Evolutionary conservation across 2,329 filamentous ascomycete species (phyloP), one percentile per base, ranked within the genome.

Genomic region (Thelonectria rubi): DNA sequence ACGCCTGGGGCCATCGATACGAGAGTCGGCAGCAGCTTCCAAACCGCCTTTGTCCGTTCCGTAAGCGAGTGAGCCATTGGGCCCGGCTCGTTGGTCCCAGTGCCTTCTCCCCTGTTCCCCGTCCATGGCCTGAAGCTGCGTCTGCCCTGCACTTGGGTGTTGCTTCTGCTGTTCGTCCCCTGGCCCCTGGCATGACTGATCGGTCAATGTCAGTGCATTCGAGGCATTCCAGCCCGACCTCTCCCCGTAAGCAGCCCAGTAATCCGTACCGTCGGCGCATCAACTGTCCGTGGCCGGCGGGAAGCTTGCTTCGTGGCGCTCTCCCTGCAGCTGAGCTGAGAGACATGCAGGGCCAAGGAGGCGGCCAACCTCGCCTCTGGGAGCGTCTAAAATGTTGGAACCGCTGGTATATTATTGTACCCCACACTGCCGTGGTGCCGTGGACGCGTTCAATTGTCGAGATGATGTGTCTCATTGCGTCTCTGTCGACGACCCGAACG

Each of bases 31-130:
- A 64, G 40, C n/a, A 69, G 66, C 37, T 34, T 34, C 32, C 20
- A 47, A 65, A 71, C 60, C 56, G 56, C 60, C 65, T 62, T 52
- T 47, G 64, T 63, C 46, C 24, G 34, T 54, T 47, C 49, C 45
- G 52, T 48, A 59, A 65, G 61, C 60, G 63, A 62, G 60, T 55
- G 60, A 62, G 62, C 60, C 62, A 68, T 71, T 43, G 49, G 64
- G 43, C 55, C 64, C 64, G 53, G 62, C 46, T 57, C 43, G 68
- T 65, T 71, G 67, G 69, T 64, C 59, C 60, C 59, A 57, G 30
- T 47, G 45, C 26, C 21, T 46, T 32, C 26, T 55, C 62, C 69
- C 69, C 60, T 71, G 67, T 62, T 62, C 69, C 69, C 59, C 71
- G 65, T 54, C 62, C 21, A 9, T 45, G 32, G 11, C 37, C 42